Base-by-base conservation (phyloP, 148 eudicot species). In the Nepenthes mirabilis region DNA sequence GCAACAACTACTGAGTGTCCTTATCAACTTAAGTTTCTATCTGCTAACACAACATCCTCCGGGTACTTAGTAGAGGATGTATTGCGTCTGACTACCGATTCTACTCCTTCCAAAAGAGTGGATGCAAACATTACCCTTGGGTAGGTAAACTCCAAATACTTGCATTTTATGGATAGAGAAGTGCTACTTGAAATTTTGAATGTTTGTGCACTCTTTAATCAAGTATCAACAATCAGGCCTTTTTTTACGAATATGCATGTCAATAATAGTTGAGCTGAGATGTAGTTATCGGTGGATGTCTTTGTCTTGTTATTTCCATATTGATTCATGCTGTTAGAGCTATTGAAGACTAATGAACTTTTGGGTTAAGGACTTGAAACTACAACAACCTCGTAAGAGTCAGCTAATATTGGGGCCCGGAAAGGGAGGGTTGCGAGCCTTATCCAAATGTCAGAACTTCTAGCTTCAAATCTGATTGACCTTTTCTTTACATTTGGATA, bases 1-100 rank as follows among this genome's bases (percentile, higher is more conserved):
- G 34, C 55, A 1, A 33, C 66, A 43, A 53, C 5, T 11, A 54
- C 58, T 50, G 56, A 73, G 9, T 91, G 98, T 67, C 77, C 85
- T 55, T 91, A 91, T 63, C 58, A 57, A 69, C 59, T 80, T 56
- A 8, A 11, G 2, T 91, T 88, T 65, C 79, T 88, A 14, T 83
- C 94, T 0, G 73, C 56, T 50, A 68, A 79, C 66, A 91, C 98
- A 10, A 85, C 98, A 43, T 74, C 93, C 33, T 40, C 81, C 14
- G 98, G 98, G 52, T 61, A 78, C 69, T 59, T 91, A 62, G 90
- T 91, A 13, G 79, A 79, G 63, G 98, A 91, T 73, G 59, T 80
- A 33, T 60, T 91, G 76, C 98, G 82, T 69, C 77, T 91, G 33
- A 74, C 68, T 14, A 75, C 90, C 5, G 80, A 83, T 53, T 59